phyloP scores from a whole-genome alignment of 148 eudicot species.

The Rhododendron kiyosumense region DNA sequence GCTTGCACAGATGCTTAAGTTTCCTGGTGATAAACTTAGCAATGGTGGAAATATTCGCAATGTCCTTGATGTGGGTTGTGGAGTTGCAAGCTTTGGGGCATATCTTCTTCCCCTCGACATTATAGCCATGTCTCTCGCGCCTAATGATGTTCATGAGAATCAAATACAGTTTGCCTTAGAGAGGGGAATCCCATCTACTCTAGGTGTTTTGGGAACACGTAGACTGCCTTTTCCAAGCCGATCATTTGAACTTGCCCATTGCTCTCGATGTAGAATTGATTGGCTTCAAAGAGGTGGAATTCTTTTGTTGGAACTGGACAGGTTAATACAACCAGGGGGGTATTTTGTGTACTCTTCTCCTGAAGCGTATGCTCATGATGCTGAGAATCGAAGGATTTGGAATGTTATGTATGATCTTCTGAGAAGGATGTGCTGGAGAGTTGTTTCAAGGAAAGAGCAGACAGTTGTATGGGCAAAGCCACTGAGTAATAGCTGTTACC shows the following conservation, averaged over 20 bases:
- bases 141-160: conserved; percentile 77
- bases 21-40: conserved; percentile 51
- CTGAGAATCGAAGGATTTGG: conserved; percentile 62
- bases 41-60: conserved; percentile 55
- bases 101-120: conserved; percentile 60
- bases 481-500: conserved; percentile 55
- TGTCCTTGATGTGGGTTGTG: conserved; percentile 83
- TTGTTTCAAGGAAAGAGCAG: conserved; percentile 62
- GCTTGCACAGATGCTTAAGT: conserved; percentile 54
- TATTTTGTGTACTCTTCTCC: conserved; percentile 79
- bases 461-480: conserved; percentile 78
- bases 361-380: conserved; percentile 73
- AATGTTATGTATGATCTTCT: conserved; percentile 51
- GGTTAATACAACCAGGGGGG: conserved; percentile 70
- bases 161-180: conserved; percentile 83
- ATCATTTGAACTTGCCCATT: conserved; percentile 78
- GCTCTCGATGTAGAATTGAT: conserved; percentile 80
- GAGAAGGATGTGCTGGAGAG: conserved; percentile 76
- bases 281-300: conserved; percentile 82
- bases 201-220: conserved; percentile 72
- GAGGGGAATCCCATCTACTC: conserved; percentile 68
- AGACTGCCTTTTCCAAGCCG: conserved; percentile 75
- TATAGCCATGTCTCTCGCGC: conserved; percentile 71
- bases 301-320: conserved; percentile 62
- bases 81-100: conserved; percentile 86